Base-by-base conservation (phyloP, 176 grass and related monocot genomes). In the Aechmea fasciata region DNA sequence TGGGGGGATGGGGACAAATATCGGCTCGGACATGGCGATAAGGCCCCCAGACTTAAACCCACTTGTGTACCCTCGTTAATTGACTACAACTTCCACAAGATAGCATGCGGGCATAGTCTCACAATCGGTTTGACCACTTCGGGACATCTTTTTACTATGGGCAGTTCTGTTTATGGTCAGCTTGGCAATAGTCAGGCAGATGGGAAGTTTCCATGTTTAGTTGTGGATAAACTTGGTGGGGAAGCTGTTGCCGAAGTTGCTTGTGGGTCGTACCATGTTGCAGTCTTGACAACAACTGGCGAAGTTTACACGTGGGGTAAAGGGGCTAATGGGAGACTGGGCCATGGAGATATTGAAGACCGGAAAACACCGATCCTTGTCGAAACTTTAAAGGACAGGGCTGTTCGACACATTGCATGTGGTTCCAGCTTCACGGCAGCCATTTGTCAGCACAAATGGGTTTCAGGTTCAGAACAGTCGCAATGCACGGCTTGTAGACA, bases 221-320 rank as follows among this genome's bases (percentile, higher is more conserved):
- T 99, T 0, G 89, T 89, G 81, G 89, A 90, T 29, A 92, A 83
- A 51, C 82, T 99, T 23, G 86, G 77, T 1, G 82, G 82, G 4
- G 94, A 91, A 59, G 73, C 84, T 81, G 87, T 88, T 53, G 80
- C 75, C 68, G 94, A 93, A 51, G 82, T 99, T 85, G 68, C 84
- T 13, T 99, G 94, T 57, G 94, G 94, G 11, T 84, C 89, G 26
- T 99, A 93, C 59, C 94, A 99, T 81, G 79, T 92, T 68, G 87
- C 84, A 13, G 87, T 90, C 13, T 70, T 99, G 80, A 93, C 94
- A 77, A 76, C 85, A 57, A 69, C 61, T 1, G 89, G 94, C 69
- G 87, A 99, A 83, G 94, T 99, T 83, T 99, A 99, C 63, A 93
- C 94, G 13, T 99, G 94, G 94, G 94, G 94, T 49, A 92, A 85